These are phyloP conservation scores for Populus tremula DNA, from an alignment of 345 rosid species.

Conservation along the genomic window DNA sequence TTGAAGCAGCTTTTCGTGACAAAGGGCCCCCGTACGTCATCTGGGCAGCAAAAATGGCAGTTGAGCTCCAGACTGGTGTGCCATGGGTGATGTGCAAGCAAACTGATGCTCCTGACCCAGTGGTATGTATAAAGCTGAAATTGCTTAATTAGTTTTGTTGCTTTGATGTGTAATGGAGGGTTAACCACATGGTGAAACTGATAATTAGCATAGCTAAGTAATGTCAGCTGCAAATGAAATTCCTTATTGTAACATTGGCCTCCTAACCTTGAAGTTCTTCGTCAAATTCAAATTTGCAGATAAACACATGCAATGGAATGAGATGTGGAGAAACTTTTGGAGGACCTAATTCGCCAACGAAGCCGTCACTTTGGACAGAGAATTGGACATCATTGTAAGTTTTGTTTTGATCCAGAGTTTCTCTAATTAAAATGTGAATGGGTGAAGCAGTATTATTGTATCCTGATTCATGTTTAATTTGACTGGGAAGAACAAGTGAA, in stretches of 20 bases:
- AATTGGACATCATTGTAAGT: slow-evolving; percentile 82
- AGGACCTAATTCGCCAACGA: slow-evolving; percentile 78
- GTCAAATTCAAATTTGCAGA: slow-evolving; percentile 33
- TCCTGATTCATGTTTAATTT: no score
- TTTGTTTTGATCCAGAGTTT: not conserved
- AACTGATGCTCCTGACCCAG: slow-evolving; percentile 78
- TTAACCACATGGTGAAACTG: no score
- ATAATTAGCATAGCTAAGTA: no score
- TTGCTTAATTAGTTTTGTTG: no score
- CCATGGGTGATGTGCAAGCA: slow-evolving; percentile 98
- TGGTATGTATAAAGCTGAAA: slow-evolving; percentile 30
- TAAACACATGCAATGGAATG: slow-evolving; percentile 80
- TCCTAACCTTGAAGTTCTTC: no score
- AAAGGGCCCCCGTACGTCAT: slow-evolving; percentile 59
- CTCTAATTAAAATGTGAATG: not conserved
- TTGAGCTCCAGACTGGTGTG: slow-evolving; percentile 66
- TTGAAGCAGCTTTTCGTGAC: slow-evolving; percentile 50
- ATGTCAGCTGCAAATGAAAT: no score
- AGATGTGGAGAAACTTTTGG: slow-evolving; percentile 74
- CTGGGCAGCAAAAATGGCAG: slow-evolving; percentile 78
- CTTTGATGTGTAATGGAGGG: no score
- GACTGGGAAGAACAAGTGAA: no score
- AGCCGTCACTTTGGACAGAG: slow-evolving; percentile 90
- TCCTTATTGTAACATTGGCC: no score
- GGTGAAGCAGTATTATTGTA: no score